Evolutionary conservation across 2,329 filamentous ascomycete genomes (phyloP), one percentile per base, ranked within the genome.

Genomic region (Ciborinia camelliae): DNA sequence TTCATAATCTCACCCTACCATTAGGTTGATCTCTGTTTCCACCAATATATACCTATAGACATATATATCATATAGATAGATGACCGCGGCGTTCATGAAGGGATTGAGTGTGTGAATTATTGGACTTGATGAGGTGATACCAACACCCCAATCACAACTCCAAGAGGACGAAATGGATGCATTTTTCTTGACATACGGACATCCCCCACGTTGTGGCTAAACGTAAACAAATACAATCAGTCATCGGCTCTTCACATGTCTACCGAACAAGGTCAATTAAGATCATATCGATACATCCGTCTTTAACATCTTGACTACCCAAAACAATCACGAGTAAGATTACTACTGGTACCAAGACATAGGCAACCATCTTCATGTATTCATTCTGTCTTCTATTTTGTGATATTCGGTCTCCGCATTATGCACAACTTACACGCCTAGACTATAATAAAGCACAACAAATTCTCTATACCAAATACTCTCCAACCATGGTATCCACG

Each of bases 121-220:
- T 55, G 51, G 52, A 57, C 37, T 35, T 50, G 52, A 58, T 63
- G 61, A 48, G 61, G 52, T 58, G 61, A 57, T 50, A 45, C 37
- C 18, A 4, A 62, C 35, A 35, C 32, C 32, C 62, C 52, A 63
- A 63, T 59, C 62, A 58, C 7, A 20, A 32, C 3, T 20, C 23
- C 26, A 15, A 45, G 15, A 30, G 20, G 37, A 32, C 14, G 41
- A 57, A 3, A 18, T 23, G 12, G 9, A 20, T 54, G 37, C 60
- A 35, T 30, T 35, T 15, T 37, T 35, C 23, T 55, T 35, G 14
- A 32, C 15, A 20, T 53, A 35, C 28, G 20, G 37, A 26, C 35
- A 53, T 23, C 18, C 41, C 23, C 15, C 43, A 35, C 12, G 30
- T 37, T 60, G 20, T 60, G 30, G 57, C 57, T 60, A 45, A n/a